Conservation (phyloP, 495 filamentous ascomycete genomes). For the Apiosordaria backusii region DNA sequence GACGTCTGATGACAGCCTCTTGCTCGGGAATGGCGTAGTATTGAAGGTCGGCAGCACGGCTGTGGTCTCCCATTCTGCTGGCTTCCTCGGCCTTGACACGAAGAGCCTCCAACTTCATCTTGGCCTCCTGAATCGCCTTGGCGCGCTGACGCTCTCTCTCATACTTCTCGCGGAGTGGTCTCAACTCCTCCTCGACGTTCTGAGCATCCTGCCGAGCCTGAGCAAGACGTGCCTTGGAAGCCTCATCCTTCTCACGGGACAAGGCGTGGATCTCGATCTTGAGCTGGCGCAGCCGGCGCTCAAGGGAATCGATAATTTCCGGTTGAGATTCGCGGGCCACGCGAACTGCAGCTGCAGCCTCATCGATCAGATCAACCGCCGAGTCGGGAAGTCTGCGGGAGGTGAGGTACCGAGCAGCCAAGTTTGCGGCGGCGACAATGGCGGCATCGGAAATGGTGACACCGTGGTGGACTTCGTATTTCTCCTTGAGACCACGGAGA, state of each 20-base stretch:
- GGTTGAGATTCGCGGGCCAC: slow-evolving; percentile 95
- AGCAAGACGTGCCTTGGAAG: slow-evolving; percentile 73
- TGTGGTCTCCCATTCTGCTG: slow-evolving; percentile 75
- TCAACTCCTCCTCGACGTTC: slow-evolving; percentile 87
- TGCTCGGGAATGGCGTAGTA: slow-evolving; percentile 98
- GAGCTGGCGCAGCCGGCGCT: slow-evolving; percentile 81
- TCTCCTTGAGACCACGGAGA: slow-evolving; percentile 92
- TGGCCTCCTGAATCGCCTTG: slow-evolving; percentile 90
- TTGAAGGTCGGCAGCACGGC: slow-evolving; percentile 82
- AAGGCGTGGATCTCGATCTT: slow-evolving; percentile 96
- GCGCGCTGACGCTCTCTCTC: slow-evolving; percentile 84
- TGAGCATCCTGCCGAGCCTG: slow-evolving; percentile 83
- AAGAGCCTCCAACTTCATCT: slow-evolving; percentile 85
- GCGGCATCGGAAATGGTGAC: slow-evolving; percentile 92
- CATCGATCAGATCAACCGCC: slow-evolving; percentile 92
- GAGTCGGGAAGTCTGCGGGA: slow-evolving; percentile 89
- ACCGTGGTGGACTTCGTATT: slow-evolving; percentile 96
- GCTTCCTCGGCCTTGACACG: slow-evolving; percentile 90
- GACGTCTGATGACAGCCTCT: slow-evolving; percentile 67
- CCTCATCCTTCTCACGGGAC: slow-evolving; percentile 89
- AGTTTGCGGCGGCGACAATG: slow-evolving; percentile 82
- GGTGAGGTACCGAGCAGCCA: slow-evolving; percentile 89
- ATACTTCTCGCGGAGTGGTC: slow-evolving; percentile 91
- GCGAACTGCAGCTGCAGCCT: slow-evolving; percentile 90
- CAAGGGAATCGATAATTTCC: slow-evolving; percentile 87